Evolutionary conservation across 331 rosid species (phyloP).

Genomic region (Spiraea crenata): DNA sequence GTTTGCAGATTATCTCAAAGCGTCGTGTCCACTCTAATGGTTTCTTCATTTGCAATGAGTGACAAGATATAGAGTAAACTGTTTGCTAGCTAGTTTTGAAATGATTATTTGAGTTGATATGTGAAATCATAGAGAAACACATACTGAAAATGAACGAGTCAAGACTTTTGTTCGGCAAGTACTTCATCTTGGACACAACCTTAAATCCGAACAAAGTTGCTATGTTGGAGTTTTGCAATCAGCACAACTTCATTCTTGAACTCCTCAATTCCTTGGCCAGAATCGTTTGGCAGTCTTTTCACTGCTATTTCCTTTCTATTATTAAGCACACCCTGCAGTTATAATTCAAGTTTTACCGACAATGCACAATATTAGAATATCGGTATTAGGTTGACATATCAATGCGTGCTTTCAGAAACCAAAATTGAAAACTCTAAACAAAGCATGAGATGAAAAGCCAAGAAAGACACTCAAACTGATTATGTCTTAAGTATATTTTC

Average conservation of each 20-base stretch:
- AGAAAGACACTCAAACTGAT: too few species aligned
- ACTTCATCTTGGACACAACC: slow-evolving; percentile 47
- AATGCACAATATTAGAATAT: too few species aligned
- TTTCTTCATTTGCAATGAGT: slow-evolving; percentile 38
- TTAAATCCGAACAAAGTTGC: slow-evolving; percentile 57
- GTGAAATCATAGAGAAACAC: background rate
- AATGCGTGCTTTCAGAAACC: too few species aligned
- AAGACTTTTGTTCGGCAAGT: too few species aligned
- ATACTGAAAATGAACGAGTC: slow-evolving; percentile 55
- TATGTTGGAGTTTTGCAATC: slow-evolving; percentile 54
- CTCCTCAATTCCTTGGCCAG: slow-evolving; percentile 64
- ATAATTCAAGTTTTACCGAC: too few species aligned
- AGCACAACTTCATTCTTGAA: slow-evolving; percentile 51
- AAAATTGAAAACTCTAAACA: too few species aligned
- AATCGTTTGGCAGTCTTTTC: slow-evolving; percentile 47
- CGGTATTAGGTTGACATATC: too few species aligned
- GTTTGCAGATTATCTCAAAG: too few species aligned
- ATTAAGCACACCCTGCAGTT: slow-evolving; percentile 43
- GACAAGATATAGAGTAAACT: too few species aligned
- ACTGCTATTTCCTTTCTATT: slow-evolving; percentile 54
- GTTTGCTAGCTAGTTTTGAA: too few species aligned
- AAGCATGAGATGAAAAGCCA: slow-evolving; percentile 28
- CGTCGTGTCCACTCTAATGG: slow-evolving; percentile 48
- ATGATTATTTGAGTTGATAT: background rate
- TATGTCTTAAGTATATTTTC: too few species aligned